phyloP scores from a whole-genome alignment of 371 early-diverging fungal species.

The Actinomucor elegans region DNA sequence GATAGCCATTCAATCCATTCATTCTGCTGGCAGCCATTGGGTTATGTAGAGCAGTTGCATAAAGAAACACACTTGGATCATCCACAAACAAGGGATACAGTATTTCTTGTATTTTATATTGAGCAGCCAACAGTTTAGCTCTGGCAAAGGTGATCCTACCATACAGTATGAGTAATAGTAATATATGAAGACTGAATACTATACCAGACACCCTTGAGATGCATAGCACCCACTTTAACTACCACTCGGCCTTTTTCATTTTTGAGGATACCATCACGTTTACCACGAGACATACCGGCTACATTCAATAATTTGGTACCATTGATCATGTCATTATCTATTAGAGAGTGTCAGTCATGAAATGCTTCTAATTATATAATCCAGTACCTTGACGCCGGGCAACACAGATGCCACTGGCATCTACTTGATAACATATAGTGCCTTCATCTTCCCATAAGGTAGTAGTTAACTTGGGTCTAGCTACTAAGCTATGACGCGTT shows the following conservation, averaged over 20 bases:
- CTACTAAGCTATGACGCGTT: constrained; percentile 16
- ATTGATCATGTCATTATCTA: constrained; percentile 83
- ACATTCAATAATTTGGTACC: constrained; percentile 87
- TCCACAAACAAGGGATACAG: constrained; percentile 78
- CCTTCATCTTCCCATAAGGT: constrained; percentile 86
- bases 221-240: constrained; percentile 86
- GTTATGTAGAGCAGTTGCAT: constrained; percentile 23
- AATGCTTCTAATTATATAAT: not conserved
- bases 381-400: constrained; percentile 72
- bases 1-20: constrained; percentile 11
- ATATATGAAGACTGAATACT: constrained; percentile 1
- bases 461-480: constrained; percentile 69
- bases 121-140: constrained; percentile 66
- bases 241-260: constrained; percentile 84
- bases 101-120: constrained; percentile 67
- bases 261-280: constrained; percentile 85
- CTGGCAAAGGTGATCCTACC: constrained; percentile 69
- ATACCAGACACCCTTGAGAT: constrained; percentile 87
- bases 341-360: not conserved
- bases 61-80: constrained; percentile 54
- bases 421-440: constrained; percentile 81
- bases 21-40: constrained; percentile 14
- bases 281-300: constrained; percentile 85
- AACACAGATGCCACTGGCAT: constrained; percentile 79
- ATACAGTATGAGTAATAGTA: no score